Percentiles rank a stretch among this genome's conserved stretches.
These are phyloP conservation scores for Aspergillus sclerotioniger DNA, from an alignment of 495 filamentous ascomycete species.

Conservation along the genomic window DNA sequence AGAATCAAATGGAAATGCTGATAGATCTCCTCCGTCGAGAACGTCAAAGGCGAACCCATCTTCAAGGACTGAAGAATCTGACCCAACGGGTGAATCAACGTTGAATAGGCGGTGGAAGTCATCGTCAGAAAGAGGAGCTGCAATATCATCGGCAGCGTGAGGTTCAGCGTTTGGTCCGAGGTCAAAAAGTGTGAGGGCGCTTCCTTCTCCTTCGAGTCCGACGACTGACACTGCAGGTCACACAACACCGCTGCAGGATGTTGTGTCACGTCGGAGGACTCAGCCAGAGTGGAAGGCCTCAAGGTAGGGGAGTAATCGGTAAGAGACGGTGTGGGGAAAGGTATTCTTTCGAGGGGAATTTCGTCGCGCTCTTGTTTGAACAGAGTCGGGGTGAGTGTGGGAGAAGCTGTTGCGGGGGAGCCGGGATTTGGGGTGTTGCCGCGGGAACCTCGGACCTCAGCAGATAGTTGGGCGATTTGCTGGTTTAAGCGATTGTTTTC, in stretches of 20 bases:
- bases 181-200: slow-evolving; percentile 54
- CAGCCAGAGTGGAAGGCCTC: slow-evolving; percentile 54
- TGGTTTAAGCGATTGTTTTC: slow-evolving; percentile 64
- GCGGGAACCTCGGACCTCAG: slow-evolving; percentile 54
- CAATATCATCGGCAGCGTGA: slow-evolving; percentile 42
- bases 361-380: slow-evolving; percentile 60
- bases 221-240: slow-evolving; percentile 99
- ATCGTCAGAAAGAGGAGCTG: slow-evolving; percentile 62
- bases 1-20: slow-evolving; percentile 78
- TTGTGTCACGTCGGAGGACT: slow-evolving; percentile 93
- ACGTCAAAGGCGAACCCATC: slow-evolving; percentile 70
- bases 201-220: slow-evolving; percentile 58
- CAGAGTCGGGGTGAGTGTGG: slow-evolving; percentile 45
- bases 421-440: slow-evolving; percentile 40
- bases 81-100: slow-evolving; percentile 64
- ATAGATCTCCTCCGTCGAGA: slow-evolving; percentile 53
- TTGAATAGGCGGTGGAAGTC: slow-evolving; percentile 67
- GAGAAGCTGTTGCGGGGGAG: slow-evolving; percentile 40
- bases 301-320: slow-evolving; percentile 51
- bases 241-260: slow-evolving; percentile 99
- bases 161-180: slow-evolving; percentile 46
- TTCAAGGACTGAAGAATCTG: slow-evolving; percentile 75
- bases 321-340: slow-evolving; percentile 48
- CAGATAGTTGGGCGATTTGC: slow-evolving; percentile 62
- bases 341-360: slow-evolving; percentile 46